Percentiles rank a stretch among this genome's conserved stretches.
Conservation (phyloP, 768 basidiomycete genomes). For the Tylopilus intermedius region DNA sequence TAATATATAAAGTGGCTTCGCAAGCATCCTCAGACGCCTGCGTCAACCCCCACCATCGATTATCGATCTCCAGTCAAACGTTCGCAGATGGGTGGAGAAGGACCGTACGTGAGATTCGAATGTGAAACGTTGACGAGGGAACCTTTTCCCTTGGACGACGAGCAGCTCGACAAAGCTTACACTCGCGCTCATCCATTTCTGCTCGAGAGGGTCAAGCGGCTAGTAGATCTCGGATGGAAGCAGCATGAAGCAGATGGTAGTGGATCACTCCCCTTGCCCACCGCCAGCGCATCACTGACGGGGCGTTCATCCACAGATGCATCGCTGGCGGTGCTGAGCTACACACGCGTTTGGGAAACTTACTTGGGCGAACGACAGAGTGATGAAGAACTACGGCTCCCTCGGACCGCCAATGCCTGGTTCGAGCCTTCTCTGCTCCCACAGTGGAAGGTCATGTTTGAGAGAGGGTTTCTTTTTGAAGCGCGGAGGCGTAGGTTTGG, state of each 20-base stretch:
- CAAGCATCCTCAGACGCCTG: too few relatives aligned
- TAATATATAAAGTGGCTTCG: background rate
- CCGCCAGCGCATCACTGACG: too few relatives aligned
- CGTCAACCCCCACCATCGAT: too few relatives aligned
- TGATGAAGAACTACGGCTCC: background rate
- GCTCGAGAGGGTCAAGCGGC: background rate
- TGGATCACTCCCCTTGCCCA: too few relatives aligned
- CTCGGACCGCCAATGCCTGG: conserved; percentile 1
- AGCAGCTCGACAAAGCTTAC: conserved; percentile 1
- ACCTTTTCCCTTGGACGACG: background rate
- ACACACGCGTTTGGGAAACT: background rate
- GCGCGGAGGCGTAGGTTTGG: background rate
- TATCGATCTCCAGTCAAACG: background rate
- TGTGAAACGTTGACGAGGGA: background rate
- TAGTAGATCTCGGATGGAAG: background rate
- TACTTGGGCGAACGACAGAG: background rate
- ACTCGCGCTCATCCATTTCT: background rate
- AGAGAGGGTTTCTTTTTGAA: background rate
- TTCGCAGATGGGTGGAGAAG: conserved; percentile 7
- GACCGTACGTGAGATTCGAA: conserved; percentile 6
- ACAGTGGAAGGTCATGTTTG: conserved; percentile 4
- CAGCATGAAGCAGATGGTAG: too few relatives aligned
- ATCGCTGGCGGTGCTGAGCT: background rate
- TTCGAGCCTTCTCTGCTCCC: background rate
- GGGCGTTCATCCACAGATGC: background rate